phyloP scores from a whole-genome alignment of 345 rosid species.

The Hibiscus trionum region DNA sequence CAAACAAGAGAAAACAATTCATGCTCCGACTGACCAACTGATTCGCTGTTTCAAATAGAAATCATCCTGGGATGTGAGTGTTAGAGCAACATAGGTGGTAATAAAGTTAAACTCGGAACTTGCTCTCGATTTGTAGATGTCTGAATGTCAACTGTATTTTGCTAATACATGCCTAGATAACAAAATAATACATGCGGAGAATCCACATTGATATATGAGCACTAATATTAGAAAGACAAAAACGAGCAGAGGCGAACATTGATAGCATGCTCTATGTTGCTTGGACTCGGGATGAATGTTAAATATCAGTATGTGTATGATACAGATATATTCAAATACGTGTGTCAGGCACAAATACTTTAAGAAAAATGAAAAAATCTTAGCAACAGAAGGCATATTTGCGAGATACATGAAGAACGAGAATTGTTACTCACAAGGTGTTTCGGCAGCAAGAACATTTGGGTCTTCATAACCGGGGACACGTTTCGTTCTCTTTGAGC shows the following conservation, averaged over 20 bases:
- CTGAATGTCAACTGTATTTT: too few relatives aligned
- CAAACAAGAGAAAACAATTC: constrained; percentile 10
- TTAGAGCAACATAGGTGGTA: too few relatives aligned
- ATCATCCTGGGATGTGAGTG: neutral
- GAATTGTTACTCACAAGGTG: constrained; percentile 49
- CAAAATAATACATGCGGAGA: too few relatives aligned
- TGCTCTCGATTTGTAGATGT: too few relatives aligned
- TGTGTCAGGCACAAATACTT: neutral
- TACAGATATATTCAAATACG: neutral
- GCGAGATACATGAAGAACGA: neutral
- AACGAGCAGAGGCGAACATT: neutral
- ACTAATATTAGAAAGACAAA: too few relatives aligned
- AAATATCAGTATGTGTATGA: too few relatives aligned
- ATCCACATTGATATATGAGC: too few relatives aligned
- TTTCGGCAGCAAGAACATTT: constrained; percentile 58
- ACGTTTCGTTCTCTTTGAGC: constrained; percentile 25
- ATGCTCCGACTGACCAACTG: neutral
- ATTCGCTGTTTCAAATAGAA: neutral
- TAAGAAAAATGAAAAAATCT: too few relatives aligned
- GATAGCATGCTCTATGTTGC: too few relatives aligned
- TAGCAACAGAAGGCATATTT: neutral
- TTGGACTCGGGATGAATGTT: too few relatives aligned
- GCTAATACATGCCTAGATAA: too few relatives aligned
- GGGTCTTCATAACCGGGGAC: constrained; percentile 61
- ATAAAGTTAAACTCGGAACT: too few relatives aligned